Conservation (phyloP, 2,329 filamentous ascomycete species). For the Hirsutella minnesotensis region DNA sequence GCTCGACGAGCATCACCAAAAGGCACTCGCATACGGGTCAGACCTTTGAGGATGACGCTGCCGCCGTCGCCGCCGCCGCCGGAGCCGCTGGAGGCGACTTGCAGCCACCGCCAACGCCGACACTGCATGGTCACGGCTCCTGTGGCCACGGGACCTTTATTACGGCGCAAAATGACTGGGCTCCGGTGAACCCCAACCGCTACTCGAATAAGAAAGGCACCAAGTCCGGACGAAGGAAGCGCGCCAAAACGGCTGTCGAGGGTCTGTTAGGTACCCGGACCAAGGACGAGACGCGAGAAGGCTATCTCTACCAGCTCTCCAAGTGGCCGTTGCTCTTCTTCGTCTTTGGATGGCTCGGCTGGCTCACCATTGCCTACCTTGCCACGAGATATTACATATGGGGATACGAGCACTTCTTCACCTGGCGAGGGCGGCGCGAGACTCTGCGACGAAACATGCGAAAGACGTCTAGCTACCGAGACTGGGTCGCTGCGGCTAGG, state of each 20-base stretch:
- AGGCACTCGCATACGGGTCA: slow-evolving; percentile 22
- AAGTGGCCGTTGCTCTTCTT: slow-evolving; percentile 85
- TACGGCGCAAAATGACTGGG: slow-evolving; percentile 91
- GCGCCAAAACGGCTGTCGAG: slow-evolving; percentile 25
- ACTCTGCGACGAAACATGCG: slow-evolving; percentile 59
- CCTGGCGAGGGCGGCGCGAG: slow-evolving; percentile 75
- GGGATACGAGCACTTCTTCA: slow-evolving; percentile 80
- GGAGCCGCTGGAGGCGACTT: slow-evolving; percentile 26
- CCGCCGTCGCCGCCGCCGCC: slow-evolving; percentile 24
- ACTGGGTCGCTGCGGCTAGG: slow-evolving; percentile 73
- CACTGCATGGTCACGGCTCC: slow-evolving; percentile 10
- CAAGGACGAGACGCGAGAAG: slow-evolving; percentile 89
- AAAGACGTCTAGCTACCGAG: slow-evolving; percentile 59
- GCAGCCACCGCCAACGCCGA: slow-evolving; percentile 8
- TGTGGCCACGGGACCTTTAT: slow-evolving; percentile 47
- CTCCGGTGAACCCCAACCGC: slow-evolving; percentile 68
- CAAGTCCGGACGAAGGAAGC: slow-evolving; percentile 19
- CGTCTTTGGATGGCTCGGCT: slow-evolving; percentile 69
- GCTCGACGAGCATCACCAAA: slow-evolving; percentile 30
- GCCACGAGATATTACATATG: slow-evolving; percentile 81
- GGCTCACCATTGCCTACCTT: slow-evolving; percentile 61
- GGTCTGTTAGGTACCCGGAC: slow-evolving; percentile 43
- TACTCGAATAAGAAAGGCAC: slow-evolving; percentile 25
- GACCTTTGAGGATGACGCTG: slow-evolving; percentile 19
- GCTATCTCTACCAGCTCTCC: slow-evolving; percentile 74